Evolutionary conservation across 768 basidiomycete genomes (phyloP), one percentile per base, ranked within the genome.

Genomic region (Artomyces pyxidatus): DNA sequence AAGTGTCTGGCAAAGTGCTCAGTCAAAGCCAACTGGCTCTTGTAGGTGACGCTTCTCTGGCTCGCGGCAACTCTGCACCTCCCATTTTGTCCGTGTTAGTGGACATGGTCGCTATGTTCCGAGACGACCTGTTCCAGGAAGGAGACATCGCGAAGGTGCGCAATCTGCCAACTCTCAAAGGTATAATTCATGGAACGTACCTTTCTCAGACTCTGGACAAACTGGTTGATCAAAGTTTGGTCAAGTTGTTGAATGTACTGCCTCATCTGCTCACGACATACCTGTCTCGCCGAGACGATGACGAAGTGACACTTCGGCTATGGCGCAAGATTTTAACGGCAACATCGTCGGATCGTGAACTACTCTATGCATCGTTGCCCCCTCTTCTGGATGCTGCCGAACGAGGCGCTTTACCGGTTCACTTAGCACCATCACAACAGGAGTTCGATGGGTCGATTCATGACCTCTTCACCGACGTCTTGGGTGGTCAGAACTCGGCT

Each of bases 251-350:
- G 46, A 59, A 50, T 4, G 52, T 63, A 1, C 72, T 72, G 1
- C 72, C 76, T 0, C 43, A 65, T 2, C 64, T 83, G 0, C 61
- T 84, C 4, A 62, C 77, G 3, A 65, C 71, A 0, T 87, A 85
- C 53, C 66, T 88, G 21, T 52, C 63, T 8, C 62, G 74, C 53
- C 68, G 78, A 4, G 38, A 39, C 10, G 59, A 65, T 39, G 60
- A 70, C n/a, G 39, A 35, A 2, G 63, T 54, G 6, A 61, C 66
- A 21, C 48, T 62, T 22, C 38, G 51, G 2, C 61, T 78, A 9
- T 85, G 79, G 80, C 70, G 71, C 39, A 58, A 63, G 3, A 63
- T 84, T 16, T 68, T 88, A 1, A 59, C 61, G 1, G 64, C 63
- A 9, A 49, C 81, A 10, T 70, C 74, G 2, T 42, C 60, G 4